These are phyloP conservation scores for Wakefieldia striispora DNA, from an alignment of 768 basidiomycete genomes.

Conservation along the genomic window DNA sequence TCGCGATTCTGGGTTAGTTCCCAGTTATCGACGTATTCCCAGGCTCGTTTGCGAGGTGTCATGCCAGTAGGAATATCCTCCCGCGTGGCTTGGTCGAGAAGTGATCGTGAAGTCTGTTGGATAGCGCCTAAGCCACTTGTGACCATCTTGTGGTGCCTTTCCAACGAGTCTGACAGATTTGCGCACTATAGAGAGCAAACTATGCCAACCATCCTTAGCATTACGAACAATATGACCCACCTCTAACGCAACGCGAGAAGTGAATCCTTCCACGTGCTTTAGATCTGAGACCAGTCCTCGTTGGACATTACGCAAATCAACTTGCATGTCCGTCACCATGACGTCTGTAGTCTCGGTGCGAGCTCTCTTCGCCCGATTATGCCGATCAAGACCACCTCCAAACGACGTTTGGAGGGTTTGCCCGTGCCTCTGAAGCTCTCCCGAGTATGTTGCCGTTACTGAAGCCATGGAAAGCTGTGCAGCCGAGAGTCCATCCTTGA, in stretches of 20 bases:
- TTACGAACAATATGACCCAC: conserved; percentile 34
- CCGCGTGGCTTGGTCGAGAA: conserved; percentile 56
- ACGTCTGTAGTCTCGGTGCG: conserved; percentile 57
- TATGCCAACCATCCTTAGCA: background rate
- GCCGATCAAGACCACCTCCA: conserved; percentile 57
- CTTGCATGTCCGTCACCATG: conserved; percentile 48
- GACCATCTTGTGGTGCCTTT: conserved; percentile 44
- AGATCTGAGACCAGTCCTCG: conserved; percentile 50
- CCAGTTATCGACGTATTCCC: conserved; percentile 73
- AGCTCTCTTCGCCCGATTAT: conserved; percentile 63
- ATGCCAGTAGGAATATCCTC: conserved; percentile 67
- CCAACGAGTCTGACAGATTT: conserved; percentile 38
- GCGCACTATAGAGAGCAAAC: conserved; percentile 36
- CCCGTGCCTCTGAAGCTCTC: conserved; percentile 49
- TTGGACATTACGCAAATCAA: conserved; percentile 51
- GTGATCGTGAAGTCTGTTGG: conserved; percentile 46
- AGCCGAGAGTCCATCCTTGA: conserved; percentile 43
- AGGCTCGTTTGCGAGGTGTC: conserved; percentile 74
- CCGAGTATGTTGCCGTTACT: conserved; percentile 50
- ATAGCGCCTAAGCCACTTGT: conserved; percentile 46
- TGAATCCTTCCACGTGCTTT: conserved; percentile 43
- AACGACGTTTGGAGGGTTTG: conserved; percentile 44
- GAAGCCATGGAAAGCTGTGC: conserved; percentile 44
- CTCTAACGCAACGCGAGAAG: conserved; percentile 46
- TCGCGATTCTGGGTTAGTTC: conserved; percentile 64